Evolutionary conservation across 106 monocot genomes (phyloP), one percentile per base, ranked within the genome.

Genomic region (Posidonia australis): DNA sequence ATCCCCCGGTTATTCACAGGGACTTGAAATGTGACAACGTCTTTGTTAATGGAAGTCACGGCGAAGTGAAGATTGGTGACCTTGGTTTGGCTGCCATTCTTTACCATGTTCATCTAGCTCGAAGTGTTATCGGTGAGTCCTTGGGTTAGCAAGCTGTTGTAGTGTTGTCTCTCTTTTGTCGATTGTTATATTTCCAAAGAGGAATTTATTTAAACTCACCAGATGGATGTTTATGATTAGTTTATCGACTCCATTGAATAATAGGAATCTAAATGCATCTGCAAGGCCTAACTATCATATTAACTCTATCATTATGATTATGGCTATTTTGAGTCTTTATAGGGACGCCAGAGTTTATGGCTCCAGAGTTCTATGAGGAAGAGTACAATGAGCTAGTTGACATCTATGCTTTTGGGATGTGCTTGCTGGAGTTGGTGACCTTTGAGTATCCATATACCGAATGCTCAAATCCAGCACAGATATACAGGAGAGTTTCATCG

Each of bases 41-140:
- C 44, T 84, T 88, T 60, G 74, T 88, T 1, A 88, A 88, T 69
- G 88, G 88, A 13, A 88, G 78, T 64, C 81, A 81, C 9, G 88
- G 88, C 13, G 79, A 84, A 78, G 84, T 88, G 46, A 88, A 88
- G 58, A 88, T 84, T 60, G 88, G 88, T 62, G 88, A 88, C 44
- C 81, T 88, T 31, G 88, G 88, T 24, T 67, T 88, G 63, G 84
- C 88, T 0, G 79, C 84, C 58, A 75, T 88, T 61, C 81, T 84
- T 66, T 54, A 69, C 13, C 81, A 77, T 66, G 77, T 73, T 45
- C 78, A 79, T 0, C 71, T 61, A 23, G 84, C 81, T 56, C 78
- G 70, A 20, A 79, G 81, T 66, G 70, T 79, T n/a, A 79, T 84
- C 25, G 84, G 83, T 87, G 47, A 67, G 42, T 49, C 6, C n/a